These are phyloP conservation scores for Pterocarpus santalinus DNA, from an alignment of 306 rosid species.

Conservation along the genomic window DNA sequence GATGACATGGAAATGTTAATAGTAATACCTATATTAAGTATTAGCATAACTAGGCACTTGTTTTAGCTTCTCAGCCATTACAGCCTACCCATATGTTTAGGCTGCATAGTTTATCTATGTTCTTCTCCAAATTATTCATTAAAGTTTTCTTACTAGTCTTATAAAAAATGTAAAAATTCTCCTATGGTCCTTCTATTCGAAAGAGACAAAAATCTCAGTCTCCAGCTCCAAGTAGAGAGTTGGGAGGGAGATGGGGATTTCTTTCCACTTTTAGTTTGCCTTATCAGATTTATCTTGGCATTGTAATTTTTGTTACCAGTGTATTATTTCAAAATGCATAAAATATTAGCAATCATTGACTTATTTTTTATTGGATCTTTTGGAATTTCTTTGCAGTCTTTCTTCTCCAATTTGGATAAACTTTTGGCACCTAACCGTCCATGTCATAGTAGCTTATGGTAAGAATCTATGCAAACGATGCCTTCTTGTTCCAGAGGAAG, in stretches of 20 bases:
- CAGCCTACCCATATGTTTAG: neutral
- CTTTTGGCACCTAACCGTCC: slow-evolving; percentile 86
- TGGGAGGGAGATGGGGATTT: neutral
- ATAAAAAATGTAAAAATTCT: neutral
- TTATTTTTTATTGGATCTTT: slow-evolving; percentile 40
- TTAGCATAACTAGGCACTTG: neutral
- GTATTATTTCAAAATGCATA: slow-evolving; percentile 14
- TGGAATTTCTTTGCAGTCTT: slow-evolving; percentile 76
- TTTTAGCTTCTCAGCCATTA: slow-evolving; percentile 9
- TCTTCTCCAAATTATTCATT: neutral
- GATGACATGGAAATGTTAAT: neutral
- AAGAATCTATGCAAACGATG: slow-evolving; percentile 48
- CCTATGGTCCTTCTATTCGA: neutral
- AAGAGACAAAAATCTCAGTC: neutral
- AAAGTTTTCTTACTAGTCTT: neutral
- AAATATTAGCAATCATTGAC: slow-evolving; percentile 20
- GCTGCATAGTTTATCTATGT: neutral
- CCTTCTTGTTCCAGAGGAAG: slow-evolving; percentile 33
- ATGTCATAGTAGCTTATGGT: slow-evolving; percentile 94
- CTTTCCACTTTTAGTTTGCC: slow-evolving; percentile 14
- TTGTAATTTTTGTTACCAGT: slow-evolving; percentile 5
- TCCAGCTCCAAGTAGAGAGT: neutral
- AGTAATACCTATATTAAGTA: neutral
- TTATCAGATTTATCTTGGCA: slow-evolving; percentile 13
- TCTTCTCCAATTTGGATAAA: slow-evolving; percentile 84